Evolutionary conservation across 768 basidiomycete genomes (phyloP).

Genomic region (Cantharellus anzutake): DNA sequence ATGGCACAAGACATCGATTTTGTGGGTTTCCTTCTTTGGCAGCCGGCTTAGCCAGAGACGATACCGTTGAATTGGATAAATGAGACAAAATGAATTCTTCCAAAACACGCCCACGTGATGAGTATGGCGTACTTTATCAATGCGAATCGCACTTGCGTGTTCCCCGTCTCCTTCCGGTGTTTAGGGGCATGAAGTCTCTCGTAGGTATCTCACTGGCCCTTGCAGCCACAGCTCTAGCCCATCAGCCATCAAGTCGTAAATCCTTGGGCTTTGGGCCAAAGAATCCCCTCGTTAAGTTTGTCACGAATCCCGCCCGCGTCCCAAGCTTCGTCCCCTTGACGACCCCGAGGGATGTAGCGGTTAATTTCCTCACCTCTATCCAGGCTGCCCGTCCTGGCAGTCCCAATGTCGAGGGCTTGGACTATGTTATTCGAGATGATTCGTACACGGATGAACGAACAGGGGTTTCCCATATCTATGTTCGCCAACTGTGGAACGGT

Average conservation of each 20-base stretch:
- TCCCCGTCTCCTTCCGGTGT: too few relatives aligned
- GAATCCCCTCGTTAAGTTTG: conserved; percentile 41
- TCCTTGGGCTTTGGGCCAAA: conserved; percentile 76
- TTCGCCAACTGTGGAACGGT: conserved; percentile 67
- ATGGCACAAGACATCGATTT: too few relatives aligned
- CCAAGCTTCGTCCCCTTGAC: conserved; percentile 17
- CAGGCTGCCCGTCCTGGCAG: conserved; percentile 20
- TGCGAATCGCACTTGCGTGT: too few relatives aligned
- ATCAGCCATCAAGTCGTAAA: conserved; percentile 33
- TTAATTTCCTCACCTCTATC: conserved; percentile 36
- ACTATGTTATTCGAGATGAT: conserved; percentile 40
- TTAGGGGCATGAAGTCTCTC: not conserved
- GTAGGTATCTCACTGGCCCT: not conserved
- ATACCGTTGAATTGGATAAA: too few relatives aligned
- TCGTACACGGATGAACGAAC: conserved; percentile 76
- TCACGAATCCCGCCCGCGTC: conserved; percentile 18
- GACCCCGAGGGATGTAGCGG: conserved; percentile 32
- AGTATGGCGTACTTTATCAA: too few relatives aligned
- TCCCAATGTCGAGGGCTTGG: conserved; percentile 10
- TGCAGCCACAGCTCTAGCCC: not conserved
- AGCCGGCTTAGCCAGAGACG: too few relatives aligned
- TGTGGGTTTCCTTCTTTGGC: too few relatives aligned
- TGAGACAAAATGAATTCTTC: too few relatives aligned
- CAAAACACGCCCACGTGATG: too few relatives aligned
- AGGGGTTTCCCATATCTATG: conserved; percentile 79